phyloP scores from a whole-genome alignment of 257 asterid genomes.

The Penstemon barbatus region DNA sequence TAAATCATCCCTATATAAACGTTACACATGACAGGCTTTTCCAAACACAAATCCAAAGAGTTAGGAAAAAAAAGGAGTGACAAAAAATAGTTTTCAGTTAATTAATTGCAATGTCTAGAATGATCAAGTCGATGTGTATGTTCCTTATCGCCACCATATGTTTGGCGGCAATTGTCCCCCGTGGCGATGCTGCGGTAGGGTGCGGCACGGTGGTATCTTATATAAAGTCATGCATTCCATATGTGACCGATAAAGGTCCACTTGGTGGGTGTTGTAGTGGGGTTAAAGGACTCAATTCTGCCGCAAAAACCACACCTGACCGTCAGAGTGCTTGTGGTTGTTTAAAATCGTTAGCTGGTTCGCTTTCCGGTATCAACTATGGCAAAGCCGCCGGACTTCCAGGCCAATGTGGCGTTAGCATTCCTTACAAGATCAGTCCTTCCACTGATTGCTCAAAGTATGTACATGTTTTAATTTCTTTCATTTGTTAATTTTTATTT shows the following conservation, averaged over 20 bases:
- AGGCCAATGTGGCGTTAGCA: constrained; percentile 41
- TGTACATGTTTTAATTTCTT: not conserved
- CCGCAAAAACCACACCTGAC: constrained; percentile 37
- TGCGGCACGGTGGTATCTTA: constrained; percentile 1
- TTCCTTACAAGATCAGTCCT: constrained; percentile 59
- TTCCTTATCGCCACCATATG: too few species aligned
- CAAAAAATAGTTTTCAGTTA: too few species aligned
- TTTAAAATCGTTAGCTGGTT: constrained; percentile 42
- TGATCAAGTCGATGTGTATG: not conserved
- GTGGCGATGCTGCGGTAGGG: constrained; percentile 8
- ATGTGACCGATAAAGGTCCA: not conserved
- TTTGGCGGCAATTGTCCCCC: not conserved
- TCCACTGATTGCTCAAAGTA: constrained; percentile 52
- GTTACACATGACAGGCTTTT: not conserved
- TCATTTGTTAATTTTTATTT: too few species aligned
- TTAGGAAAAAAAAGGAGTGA: too few species aligned
- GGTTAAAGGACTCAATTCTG: constrained; percentile 2
- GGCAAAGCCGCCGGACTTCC: constrained; percentile 51
- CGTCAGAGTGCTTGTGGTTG: constrained; percentile 60
- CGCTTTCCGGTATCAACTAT: constrained; percentile 23
- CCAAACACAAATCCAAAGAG: not conserved
- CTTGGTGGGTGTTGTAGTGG: constrained; percentile 13
- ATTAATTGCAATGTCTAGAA: not conserved
- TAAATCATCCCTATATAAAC: not conserved
- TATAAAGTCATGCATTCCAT: constrained; percentile 3